Conservation (phyloP, 768 basidiomycete species). For the Amanita jacksonii region DNA sequence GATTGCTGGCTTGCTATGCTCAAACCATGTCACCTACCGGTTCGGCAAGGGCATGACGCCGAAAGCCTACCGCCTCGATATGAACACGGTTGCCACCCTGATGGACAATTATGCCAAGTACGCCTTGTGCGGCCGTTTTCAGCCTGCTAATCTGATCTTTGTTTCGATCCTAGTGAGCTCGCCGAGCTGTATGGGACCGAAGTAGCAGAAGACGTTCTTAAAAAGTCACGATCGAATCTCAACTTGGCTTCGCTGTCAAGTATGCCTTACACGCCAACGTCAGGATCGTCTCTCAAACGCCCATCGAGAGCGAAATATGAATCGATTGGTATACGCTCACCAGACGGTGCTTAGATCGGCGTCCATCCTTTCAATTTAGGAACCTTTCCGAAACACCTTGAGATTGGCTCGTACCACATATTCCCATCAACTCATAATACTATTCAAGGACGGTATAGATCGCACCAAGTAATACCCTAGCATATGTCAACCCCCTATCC, state of each 20-base stretch:
- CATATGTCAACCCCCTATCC: no score
- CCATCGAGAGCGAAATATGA: background rate
- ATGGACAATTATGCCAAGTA: slow-evolving; percentile 79
- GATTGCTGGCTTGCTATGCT: slow-evolving; percentile 55
- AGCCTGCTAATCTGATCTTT: background rate
- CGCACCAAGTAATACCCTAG: no score
- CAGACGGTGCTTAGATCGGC: background rate
- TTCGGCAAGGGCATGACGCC: slow-evolving; percentile 90
- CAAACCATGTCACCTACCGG: slow-evolving; percentile 77
- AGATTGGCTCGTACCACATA: no score
- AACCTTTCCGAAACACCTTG: no score
- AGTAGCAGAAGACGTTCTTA: slow-evolving; percentile 44
- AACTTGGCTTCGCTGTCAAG: slow-evolving; percentile 18
- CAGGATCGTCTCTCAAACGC: background rate
- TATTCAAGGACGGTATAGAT: no score
- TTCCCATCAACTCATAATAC: no score
- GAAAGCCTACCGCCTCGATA: slow-evolving; percentile 65
- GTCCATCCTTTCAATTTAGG: no score
- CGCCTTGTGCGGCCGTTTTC: slow-evolving; percentile 13
- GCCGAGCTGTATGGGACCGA: slow-evolving; percentile 58
- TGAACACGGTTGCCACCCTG: slow-evolving; percentile 65
- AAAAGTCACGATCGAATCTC: slow-evolving; percentile 40
- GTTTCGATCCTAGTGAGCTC: slow-evolving; percentile 37
- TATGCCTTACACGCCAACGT: slow-evolving; percentile 8
- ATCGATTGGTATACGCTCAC: background rate